Evolutionary conservation across 2,329 filamentous ascomycete species (phyloP).

Genomic region (Aspergillus carbonarius): DNA sequence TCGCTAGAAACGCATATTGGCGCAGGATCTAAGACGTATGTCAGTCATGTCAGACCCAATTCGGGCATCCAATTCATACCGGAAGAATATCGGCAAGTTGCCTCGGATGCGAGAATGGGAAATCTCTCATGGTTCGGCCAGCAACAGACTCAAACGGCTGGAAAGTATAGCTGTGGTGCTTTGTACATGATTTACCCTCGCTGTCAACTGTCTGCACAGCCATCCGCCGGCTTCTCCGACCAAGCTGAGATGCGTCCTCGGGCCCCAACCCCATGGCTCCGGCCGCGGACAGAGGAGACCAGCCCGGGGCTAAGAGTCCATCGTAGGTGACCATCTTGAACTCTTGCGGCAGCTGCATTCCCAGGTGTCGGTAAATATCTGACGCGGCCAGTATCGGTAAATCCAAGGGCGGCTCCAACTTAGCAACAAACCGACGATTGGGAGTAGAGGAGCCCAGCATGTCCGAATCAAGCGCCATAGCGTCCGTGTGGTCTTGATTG

Average conservation of each 20-base stretch:
- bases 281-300: constrained; percentile 21
- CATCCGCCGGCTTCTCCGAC: constrained; percentile 34
- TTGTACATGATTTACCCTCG: constrained; percentile 27
- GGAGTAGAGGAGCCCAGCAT: constrained; percentile 39
- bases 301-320: constrained; percentile 37
- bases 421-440: constrained; percentile 46
- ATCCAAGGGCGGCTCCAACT: constrained; percentile 43
- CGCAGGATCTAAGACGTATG: constrained; percentile 37
- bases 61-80: constrained; percentile 22
- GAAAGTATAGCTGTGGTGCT: constrained; percentile 45
- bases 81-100: constrained; percentile 47
- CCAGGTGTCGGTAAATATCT: constrained; percentile 43
- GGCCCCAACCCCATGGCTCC: constrained; percentile 26
- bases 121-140: constrained; percentile 41
- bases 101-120: constrained; percentile 47
- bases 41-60: not conserved
- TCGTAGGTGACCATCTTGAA: constrained; percentile 42
- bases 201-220: constrained; percentile 34
- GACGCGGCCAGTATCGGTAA: constrained; percentile 43
- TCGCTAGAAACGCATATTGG: constrained; percentile 45
- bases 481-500: constrained; percentile 33
- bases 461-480: constrained; percentile 39
- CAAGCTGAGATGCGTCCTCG: constrained; percentile 27
- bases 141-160: constrained; percentile 43
- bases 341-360: constrained; percentile 41